Base-by-base conservation (phyloP, 2,329 filamentous ascomycete genomes). In the Fusarium dlaminii region DNA sequence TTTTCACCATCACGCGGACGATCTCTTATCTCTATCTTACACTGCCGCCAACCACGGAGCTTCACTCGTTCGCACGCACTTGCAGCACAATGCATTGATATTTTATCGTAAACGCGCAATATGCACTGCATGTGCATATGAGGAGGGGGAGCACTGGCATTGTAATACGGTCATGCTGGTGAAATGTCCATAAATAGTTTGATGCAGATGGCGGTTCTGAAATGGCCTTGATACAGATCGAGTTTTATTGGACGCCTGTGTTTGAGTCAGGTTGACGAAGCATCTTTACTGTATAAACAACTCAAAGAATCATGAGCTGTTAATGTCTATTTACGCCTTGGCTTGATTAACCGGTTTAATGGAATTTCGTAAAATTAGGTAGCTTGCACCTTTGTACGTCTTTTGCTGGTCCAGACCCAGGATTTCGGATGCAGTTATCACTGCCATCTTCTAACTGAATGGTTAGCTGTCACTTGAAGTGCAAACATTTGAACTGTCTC, bases 1-100 rank as follows among this genome's bases (percentile, higher is more conserved):
- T 70, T 66, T 70, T 63, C 10, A 55, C 46, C 67, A 70, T 70
- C 67, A 70, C 67, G 67, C 66, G 67, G 67, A 66, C 67, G 67
- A 70, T 70, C 67, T 70, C 67, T 70, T 70, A 70, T 70, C 67
- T 70, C 55, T 68, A 68, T 63, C 66, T 63, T 32, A 42, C 27
- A 17, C 48, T 12, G 10, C 18, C 37, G 12, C 37, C 29, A 54
- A 60, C 51, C 48, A 55, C 4, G 51, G 51, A 55, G 51, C 51
- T 55, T 29, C 42, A 48, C 14, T 67, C 36, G 34, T 32, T 54
- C 52, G 55, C 49, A 56, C 27, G 10, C 30, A 29, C 32, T 57
- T 59, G 66, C 51, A 46, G 36, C 17, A 51, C 58, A 54, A 29
- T 39, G 66, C 58, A 61, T 46, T 15, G 55, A 8, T 32, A 27